Conservation (phyloP, 2,329 filamentous ascomycete species). For the Penicillium sp. region DNA sequence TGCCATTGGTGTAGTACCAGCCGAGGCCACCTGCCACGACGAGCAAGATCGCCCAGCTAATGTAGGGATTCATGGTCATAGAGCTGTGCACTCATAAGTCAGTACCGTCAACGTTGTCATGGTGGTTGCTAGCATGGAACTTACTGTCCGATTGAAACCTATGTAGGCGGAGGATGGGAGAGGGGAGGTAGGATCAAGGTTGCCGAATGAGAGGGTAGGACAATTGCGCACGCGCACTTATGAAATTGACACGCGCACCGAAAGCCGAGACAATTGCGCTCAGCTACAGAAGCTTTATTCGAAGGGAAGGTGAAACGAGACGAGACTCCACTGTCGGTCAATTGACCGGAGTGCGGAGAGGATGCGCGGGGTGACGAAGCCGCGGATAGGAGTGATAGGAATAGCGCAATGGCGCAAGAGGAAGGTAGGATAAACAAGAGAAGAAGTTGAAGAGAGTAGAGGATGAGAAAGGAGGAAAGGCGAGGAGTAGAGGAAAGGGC, state of each 20-base stretch:
- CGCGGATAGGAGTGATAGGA: background rate
- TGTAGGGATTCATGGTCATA: constrained; percentile 44
- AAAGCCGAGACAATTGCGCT: background rate
- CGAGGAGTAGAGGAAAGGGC: constrained; percentile 18
- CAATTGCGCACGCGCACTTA: constrained; percentile 1
- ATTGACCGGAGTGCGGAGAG: constrained; percentile 7
- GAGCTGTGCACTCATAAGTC: constrained; percentile 16
- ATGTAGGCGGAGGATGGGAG: background rate
- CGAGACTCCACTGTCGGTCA: constrained; percentile 1
- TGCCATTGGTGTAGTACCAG: constrained; percentile 43
- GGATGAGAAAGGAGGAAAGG: constrained; percentile 18
- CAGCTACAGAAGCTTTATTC: background rate
- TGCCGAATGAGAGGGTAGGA: background rate
- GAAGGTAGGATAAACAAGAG: background rate
- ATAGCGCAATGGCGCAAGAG: constrained; percentile 12
- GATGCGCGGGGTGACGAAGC: background rate
- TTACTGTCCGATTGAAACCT: constrained; percentile 9
- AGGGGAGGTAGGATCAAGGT: background rate
- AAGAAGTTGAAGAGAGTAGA: constrained; percentile 14
- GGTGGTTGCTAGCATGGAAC: background rate
- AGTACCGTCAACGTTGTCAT: background rate
- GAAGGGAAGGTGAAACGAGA: constrained; percentile 1
- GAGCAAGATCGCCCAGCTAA: constrained; percentile 46
- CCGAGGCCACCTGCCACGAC: constrained; percentile 42
- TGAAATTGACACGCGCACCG: background rate